Conservation (phyloP, 768 basidiomycete species). For the Chalciporus sphaerocephalus region DNA sequence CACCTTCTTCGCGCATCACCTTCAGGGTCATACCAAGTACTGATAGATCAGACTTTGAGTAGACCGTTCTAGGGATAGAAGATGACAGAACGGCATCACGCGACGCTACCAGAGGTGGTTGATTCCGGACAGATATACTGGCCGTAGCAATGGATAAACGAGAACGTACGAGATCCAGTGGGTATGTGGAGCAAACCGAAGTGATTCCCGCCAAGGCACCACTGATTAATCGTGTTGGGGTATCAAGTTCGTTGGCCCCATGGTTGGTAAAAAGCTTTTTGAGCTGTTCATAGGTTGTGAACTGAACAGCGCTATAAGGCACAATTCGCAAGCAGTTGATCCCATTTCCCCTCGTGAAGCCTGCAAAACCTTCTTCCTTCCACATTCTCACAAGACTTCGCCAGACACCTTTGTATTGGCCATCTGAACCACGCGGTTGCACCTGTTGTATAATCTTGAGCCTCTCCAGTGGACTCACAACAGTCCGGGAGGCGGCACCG, state of each 20-base stretch:
- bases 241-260: constrained; percentile 77
- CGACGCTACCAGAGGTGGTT: constrained; percentile 18
- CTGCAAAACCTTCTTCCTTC: constrained; percentile 88
- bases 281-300: constrained; percentile 84
- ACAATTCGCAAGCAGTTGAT: constrained; percentile 91
- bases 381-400: constrained; percentile 79
- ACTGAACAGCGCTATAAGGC: constrained; percentile 87
- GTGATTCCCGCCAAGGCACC: constrained; percentile 93
- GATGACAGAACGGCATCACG: constrained; percentile 27
- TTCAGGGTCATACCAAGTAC: constrained; percentile 88
- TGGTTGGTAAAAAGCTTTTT: constrained; percentile 79
- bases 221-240: constrained; percentile 76
- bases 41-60: constrained; percentile 53
- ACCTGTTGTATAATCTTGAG: constrained; percentile 98
- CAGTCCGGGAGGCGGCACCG: constrained; percentile 75
- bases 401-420: constrained; percentile 83
- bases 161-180: constrained; percentile 89
- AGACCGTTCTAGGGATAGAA: constrained; percentile 30
- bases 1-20: constrained; percentile 91
- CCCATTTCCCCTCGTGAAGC: constrained; percentile 91
- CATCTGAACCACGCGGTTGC: constrained; percentile 61
- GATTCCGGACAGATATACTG: constrained; percentile 48
- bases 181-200: constrained; percentile 90
- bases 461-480: constrained; percentile 87
- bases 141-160: constrained; percentile 91